Evolutionary conservation across 306 rosid genomes (phyloP), one percentile per base, ranked within the genome.

Genomic region (Geum urbanum): DNA sequence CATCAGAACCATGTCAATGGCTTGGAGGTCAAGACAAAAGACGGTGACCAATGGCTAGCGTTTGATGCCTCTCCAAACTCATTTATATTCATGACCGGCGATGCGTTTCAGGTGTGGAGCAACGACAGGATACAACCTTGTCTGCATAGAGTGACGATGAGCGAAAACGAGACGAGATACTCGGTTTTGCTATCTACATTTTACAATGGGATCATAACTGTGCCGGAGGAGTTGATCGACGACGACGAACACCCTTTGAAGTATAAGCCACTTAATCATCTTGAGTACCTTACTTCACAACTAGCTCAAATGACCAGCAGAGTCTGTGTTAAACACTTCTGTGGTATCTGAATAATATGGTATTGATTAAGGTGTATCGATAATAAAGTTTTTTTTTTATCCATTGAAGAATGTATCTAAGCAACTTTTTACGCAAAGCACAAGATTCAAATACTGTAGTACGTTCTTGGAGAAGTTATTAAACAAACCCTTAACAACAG

Each of bases 31-130:
- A 48, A 59, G 50, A 58, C 73, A 32, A 67, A 48, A 44, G 61
- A 67, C 40, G 73, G 73, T 20, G 65, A 37, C 3, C 45, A 74
- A 4, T 67, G 73, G 63, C 22, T 74, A 48, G 73, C 24, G 7
- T 74, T 58, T 18, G 68, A 74, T 58, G 67, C 60, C 13, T 37
- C 73, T 9, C 73, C 73, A 20, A 56, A 49, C 15, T 67, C 73
- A 13, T 67, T 55, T 15, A 8, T 74, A 4, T 45, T 66, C 61
- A 67, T 58, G 73, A 56, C 68, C 0, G 58, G 53, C 20, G 78
- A 67, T 60, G 73, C 50, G 13, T 40, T 74, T 12, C 72, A 66
- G 67, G 78, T 56, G 20, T 75, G 69, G 73, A 75, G 69, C 63
- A 75, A 75, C 7, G 69, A 75, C 41, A 67, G 47, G 16, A 57